Conservation (phyloP, 768 basidiomycete species). For the Inosperma sp. region DNA sequence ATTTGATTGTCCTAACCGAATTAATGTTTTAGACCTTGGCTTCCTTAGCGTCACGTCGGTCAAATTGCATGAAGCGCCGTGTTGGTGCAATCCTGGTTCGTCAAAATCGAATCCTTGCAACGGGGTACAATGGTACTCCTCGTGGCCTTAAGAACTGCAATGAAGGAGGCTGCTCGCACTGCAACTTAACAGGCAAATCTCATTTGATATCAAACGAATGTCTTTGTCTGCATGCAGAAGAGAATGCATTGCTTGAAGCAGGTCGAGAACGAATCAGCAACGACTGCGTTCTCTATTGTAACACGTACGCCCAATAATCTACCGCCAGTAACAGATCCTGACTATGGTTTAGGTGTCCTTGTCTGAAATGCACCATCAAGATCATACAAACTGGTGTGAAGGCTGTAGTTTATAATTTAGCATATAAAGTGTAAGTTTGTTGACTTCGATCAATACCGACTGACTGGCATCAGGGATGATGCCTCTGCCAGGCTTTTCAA, state of each 20-base stretch:
- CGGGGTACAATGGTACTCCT: conserved; percentile 95
- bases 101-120: conserved; percentile 71
- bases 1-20: neutral
- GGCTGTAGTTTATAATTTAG: conserved; percentile 90
- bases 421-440: conserved; percentile 83
- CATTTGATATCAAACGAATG: conserved; percentile 64
- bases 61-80: conserved; percentile 96
- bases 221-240: conserved; percentile 94
- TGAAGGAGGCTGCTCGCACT: conserved; percentile 84
- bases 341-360: conserved; percentile 72
- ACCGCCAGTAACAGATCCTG: conserved; percentile 2
- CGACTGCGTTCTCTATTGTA: conserved; percentile 91
- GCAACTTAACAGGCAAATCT: conserved; percentile 50
- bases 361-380: conserved; percentile 93
- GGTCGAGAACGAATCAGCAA: conserved; percentile 85
- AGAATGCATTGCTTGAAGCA: conserved; percentile 93
- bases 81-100: conserved; percentile 93
- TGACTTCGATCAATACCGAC: neutral
- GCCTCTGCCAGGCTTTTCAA: conserved; percentile 73
- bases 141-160: conserved; percentile 86
- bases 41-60: conserved; percentile 80
- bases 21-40: conserved; percentile 64
- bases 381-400: conserved; percentile 93
- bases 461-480: conserved; percentile 55
- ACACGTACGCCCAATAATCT: conserved; percentile 62